Evolutionary conservation across 176 grass and related monocot species (phyloP).

Genomic region (Hsuehochloa calcarea): DNA sequence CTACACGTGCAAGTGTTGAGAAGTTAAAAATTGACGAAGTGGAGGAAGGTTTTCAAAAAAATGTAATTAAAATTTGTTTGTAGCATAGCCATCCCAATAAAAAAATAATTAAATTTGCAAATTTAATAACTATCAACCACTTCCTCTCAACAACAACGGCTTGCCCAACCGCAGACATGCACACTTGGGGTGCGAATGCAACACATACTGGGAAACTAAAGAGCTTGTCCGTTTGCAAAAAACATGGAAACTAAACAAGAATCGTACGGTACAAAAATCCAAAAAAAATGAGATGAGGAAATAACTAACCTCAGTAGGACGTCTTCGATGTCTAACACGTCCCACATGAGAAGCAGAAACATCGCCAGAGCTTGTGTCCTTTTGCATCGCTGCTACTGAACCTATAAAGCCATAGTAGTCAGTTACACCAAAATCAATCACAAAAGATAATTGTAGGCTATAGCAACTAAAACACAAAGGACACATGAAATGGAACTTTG

Average conservation of each 20-base stretch:
- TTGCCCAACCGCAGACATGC: not conserved
- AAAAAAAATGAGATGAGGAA: not conserved
- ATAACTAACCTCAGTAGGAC: constrained; percentile 44
- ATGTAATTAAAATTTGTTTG: not conserved
- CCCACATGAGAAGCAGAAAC: constrained; percentile 43
- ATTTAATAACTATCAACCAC: not conserved
- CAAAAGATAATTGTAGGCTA: not conserved
- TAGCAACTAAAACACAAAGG: not conserved
- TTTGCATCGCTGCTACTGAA: constrained; percentile 53
- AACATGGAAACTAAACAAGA: not conserved
- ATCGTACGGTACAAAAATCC: not conserved
- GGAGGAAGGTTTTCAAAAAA: not conserved
- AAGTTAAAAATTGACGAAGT: not conserved
- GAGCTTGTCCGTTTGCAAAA: not conserved
- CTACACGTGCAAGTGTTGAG: not conserved
- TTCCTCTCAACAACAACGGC: not conserved
- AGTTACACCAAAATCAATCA: not conserved
- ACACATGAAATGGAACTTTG: not conserved
- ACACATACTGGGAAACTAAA: not conserved
- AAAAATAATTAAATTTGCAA: not conserved
- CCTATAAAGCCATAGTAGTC: constrained; percentile 9
- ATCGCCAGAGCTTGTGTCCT: constrained; percentile 39
- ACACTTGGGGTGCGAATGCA: not conserved
- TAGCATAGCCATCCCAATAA: not conserved
- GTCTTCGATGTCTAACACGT: constrained; percentile 54